Percentiles rank a stretch among this genome's conserved stretches.
These are phyloP conservation scores for Calonectria ilicicola DNA, from an alignment of 2,329 filamentous ascomycete genomes.

Conservation along the genomic window DNA sequence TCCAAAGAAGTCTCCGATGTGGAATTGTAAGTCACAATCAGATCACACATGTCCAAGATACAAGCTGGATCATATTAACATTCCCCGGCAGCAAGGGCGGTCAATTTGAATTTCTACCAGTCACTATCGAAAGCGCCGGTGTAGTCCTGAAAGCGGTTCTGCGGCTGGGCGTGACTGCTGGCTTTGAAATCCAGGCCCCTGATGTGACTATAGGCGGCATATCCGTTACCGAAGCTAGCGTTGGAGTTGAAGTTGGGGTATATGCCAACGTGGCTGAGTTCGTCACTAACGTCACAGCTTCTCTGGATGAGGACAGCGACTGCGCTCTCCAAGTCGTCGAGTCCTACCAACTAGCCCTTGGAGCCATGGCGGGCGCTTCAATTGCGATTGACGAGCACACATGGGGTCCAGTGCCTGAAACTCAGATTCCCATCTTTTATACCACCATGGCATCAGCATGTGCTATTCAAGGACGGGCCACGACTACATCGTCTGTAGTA, in stretches of 20 bases:
- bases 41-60: too few relatives aligned
- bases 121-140: slow-evolving; percentile 57
- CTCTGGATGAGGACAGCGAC: slow-evolving; percentile 46
- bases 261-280: slow-evolving; percentile 67
- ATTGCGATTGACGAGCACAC: slow-evolving; percentile 55
- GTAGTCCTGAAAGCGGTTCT: slow-evolving; percentile 60
- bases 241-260: slow-evolving; percentile 61
- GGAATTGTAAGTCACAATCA: slow-evolving; percentile 56
- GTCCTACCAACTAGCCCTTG: slow-evolving; percentile 63
- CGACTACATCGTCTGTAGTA: slow-evolving; percentile 37
- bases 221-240: slow-evolving; percentile 44
- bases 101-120: slow-evolving; percentile 67
- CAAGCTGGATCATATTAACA: not conserved
- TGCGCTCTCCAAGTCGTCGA: slow-evolving; percentile 62
- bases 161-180: slow-evolving; percentile 59
- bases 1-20: slow-evolving; percentile 60
- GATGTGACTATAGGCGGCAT: slow-evolving; percentile 1
- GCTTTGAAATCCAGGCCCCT: slow-evolving; percentile 45
- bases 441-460: slow-evolving; percentile 62
- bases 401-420: slow-evolving; percentile 63
- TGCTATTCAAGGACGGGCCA: slow-evolving; percentile 38
- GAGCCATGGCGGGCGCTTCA: slow-evolving; percentile 65
- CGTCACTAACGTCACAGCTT: slow-evolving; percentile 61
- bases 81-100: slow-evolving; percentile 58
- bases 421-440: slow-evolving; percentile 63